A percentile compares a stretch with the other conserved stretches of the same genome.
phyloP scores from a whole-genome alignment of 352 stramenopile species.

The Pythium sukuiense region DNA sequence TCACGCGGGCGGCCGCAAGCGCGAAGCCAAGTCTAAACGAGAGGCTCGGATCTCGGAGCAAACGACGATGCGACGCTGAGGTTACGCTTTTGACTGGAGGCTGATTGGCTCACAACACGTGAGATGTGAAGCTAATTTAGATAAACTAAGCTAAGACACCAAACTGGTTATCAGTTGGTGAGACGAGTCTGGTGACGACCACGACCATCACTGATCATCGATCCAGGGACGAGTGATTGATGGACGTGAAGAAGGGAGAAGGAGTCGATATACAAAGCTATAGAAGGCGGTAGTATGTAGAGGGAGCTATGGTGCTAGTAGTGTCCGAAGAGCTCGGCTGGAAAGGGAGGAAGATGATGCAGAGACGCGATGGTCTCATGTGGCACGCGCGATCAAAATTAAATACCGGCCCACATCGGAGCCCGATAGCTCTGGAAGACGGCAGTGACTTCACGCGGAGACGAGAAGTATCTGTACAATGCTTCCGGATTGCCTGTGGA shows the following conservation, averaged over 20 bases:
- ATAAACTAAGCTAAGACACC: too few relatives aligned
- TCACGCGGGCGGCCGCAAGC: background rate
- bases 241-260: background rate
- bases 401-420: background rate
- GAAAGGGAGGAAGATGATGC: background rate
- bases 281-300: background rate
- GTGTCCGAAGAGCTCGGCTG: background rate
- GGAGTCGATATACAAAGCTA: slow-evolving; percentile 13
- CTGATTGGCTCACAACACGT: background rate
- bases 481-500: background rate
- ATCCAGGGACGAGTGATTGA: background rate
- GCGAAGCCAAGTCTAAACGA: background rate
- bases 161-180: background rate
- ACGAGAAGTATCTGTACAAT: background rate
- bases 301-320: background rate
- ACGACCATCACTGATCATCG: too few relatives aligned
- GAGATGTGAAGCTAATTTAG: too few relatives aligned
- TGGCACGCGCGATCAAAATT: slow-evolving; percentile 2
- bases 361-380: slow-evolving; percentile 1
- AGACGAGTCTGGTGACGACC: background rate
- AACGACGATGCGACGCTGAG: slow-evolving; percentile 2
- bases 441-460: background rate
- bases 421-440: too few relatives aligned
- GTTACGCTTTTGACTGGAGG: background rate
- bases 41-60: slow-evolving; percentile 7